These are phyloP conservation scores for Euphorbia celastroides DNA, from an alignment of 441 rosid genomes.

Conservation along the genomic window DNA sequence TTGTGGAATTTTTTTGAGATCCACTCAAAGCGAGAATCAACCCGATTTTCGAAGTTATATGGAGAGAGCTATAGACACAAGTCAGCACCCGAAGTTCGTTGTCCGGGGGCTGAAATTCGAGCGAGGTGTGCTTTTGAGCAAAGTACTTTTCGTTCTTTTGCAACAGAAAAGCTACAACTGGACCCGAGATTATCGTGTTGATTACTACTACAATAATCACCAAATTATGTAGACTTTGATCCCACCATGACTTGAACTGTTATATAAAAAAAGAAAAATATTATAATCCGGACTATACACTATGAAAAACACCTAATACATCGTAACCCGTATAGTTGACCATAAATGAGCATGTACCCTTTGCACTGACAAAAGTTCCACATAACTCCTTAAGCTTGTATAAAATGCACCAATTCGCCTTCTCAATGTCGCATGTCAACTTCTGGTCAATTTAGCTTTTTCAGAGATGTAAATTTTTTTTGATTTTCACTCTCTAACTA, in stretches of 20 bases:
- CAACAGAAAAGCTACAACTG: slow-evolving; percentile 38
- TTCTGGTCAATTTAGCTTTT: no score
- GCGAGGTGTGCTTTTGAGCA: slow-evolving; percentile 34
- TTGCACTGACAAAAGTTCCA: no score
- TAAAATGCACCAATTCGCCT: no score
- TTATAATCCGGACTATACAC: background rate
- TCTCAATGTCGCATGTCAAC: no score
- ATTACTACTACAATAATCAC: slow-evolving; percentile 44
- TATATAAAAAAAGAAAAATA: background rate
- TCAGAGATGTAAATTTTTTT: no score
- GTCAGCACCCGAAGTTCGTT: slow-evolving; percentile 57
- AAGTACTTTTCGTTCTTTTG: slow-evolving; percentile 34
- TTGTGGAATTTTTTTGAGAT: slow-evolving; percentile 30
- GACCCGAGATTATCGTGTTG: slow-evolving; percentile 51
- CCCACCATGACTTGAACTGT: slow-evolving; percentile 38
- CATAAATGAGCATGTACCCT: no score
- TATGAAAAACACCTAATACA: no score
- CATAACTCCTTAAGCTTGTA: no score
- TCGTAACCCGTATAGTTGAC: no score
- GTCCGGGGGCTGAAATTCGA: slow-evolving; percentile 44
- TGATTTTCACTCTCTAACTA: no score
- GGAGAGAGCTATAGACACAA: slow-evolving; percentile 72
- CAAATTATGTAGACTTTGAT: slow-evolving; percentile 35
- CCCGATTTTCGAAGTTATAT: slow-evolving; percentile 47
- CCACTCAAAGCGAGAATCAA: slow-evolving; percentile 49